Base-by-base conservation (phyloP, 2,329 filamentous ascomycete genomes). In the Saccharata proteae region DNA sequence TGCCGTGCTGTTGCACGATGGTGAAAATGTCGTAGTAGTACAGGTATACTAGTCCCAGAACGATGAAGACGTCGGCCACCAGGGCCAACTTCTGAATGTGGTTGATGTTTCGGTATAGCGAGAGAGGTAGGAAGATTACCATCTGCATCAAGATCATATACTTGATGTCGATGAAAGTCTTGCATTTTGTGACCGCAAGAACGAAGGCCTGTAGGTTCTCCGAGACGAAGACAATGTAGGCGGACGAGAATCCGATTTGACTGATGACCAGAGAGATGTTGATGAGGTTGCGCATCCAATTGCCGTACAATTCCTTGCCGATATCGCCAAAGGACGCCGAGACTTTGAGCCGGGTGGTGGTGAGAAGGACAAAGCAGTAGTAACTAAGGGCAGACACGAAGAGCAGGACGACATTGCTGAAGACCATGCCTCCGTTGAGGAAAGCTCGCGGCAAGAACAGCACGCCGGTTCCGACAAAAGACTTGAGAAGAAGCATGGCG, bases 241-340 rank as follows among this genome's bases (percentile, higher is more conserved):
- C 86, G 1, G 84, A 80, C 11, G 93, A 83, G 52, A 96, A 96
- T 5, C 90, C 88, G 39, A 96, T 74, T 58, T 98, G 90, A 47
- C 85, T 93, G 48, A 96, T 71, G 34, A 98, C 88, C 42, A 98
- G 92, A 4, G 90, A 96, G 15, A 69, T 67, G 38, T 98, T 73
- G 50, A 98, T 96, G 46, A 92, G 62, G 38, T 71, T 77, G 38
- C 86, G 74, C 79, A 98, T 81, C 70, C 80, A 86, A 42, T 77
- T 80, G 39, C 90, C 90, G 52, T 90, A 98, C 11, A 98, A 68
- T 27, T 83, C 76, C 29, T 83, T 85, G 32, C 92, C 90, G 60
- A 98, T 93, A 49, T 96, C 90, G 55, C 90, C 90, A 59, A 96
- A 98, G 1, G 90, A 96, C n/a, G 82, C 85, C 29, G 86, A 79